Conservation (phyloP, 2,329 filamentous ascomycete species). For the Stagonosporopsis chrysanthemi region DNA sequence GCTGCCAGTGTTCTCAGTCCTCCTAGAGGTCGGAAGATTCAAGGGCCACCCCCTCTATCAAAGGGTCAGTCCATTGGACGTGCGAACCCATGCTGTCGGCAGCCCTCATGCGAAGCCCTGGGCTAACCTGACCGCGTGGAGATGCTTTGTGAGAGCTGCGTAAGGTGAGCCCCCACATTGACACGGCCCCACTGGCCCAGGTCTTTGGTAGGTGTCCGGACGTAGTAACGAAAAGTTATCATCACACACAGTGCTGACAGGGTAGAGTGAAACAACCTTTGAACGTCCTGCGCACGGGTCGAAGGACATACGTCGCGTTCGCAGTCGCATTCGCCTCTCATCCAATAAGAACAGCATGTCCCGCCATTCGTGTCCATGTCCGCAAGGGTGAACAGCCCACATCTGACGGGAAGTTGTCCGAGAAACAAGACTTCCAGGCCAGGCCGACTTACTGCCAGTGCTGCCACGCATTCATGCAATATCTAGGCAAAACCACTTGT, state of each 20-base stretch:
- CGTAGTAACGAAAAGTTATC: not conserved
- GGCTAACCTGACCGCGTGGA: not conserved
- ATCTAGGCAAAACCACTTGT: not conserved
- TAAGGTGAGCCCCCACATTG: conserved; percentile 5
- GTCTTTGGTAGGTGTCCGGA: not conserved
- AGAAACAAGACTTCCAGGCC: not conserved
- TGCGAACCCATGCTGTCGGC: conserved; percentile 2
- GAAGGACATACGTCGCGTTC: not conserved
- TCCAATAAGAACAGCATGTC: not conserved
- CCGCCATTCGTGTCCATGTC: not conserved
- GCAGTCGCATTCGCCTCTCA: conserved; percentile 1
- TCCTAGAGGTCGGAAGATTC: not conserved
- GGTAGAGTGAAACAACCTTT: not conserved
- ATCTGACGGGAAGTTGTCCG: conserved; percentile 3
- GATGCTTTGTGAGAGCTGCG: not conserved
- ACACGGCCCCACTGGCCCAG: conserved; percentile 6
- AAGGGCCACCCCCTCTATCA: not conserved
- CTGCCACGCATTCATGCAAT: not conserved
- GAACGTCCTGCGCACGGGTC: not conserved
- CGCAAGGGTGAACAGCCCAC: conserved; percentile 1
- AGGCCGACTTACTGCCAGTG: not conserved
- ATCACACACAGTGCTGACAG: not conserved
- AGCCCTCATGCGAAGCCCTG: conserved; percentile 1
- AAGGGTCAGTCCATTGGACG: not conserved
- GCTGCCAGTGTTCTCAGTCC: not conserved